A percentile compares a stretch with the other conserved stretches of the same genome.
Evolutionary conservation across 345 rosid genomes (phyloP).

Genomic region (Arabis hirsuta): DNA sequence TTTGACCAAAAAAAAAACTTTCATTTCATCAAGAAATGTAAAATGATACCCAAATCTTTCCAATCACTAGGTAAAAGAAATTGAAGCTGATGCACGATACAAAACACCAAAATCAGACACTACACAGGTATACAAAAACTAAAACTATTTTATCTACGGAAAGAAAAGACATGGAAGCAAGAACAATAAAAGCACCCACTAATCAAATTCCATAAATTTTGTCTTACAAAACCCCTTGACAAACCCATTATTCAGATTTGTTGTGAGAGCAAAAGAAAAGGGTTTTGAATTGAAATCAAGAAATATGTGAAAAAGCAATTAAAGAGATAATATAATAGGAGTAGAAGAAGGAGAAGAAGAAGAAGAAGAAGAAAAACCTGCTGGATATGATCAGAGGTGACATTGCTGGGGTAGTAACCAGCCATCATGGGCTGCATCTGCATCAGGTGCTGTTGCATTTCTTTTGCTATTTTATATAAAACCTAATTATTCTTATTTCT

Average conservation of each 20-base stretch:
- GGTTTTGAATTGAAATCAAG: slow-evolving; percentile 8
- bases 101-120: slow-evolving; percentile 23
- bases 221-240: background rate
- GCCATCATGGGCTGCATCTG: slow-evolving; percentile 99
- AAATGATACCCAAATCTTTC: background rate
- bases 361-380: slow-evolving; percentile 62
- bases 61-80: background rate
- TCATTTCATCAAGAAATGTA: background rate
- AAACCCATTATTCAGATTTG: slow-evolving; percentile 5
- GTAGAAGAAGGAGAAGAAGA: background rate
- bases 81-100: slow-evolving; percentile 8
- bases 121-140: background rate
- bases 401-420: slow-evolving; percentile 98
- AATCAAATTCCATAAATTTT: background rate
- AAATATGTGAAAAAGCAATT: background rate
- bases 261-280: slow-evolving; percentile 4
- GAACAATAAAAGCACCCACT: background rate
- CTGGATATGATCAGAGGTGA: slow-evolving; percentile 99
- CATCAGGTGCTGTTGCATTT: slow-evolving; percentile 99
- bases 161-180: slow-evolving; percentile 10
- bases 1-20: background rate
- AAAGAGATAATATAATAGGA: slow-evolving; percentile 21
- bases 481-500: slow-evolving; percentile 31
- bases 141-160: slow-evolving; percentile 4
- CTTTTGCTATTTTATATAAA: slow-evolving; percentile 55